phyloP scores from a whole-genome alignment of 192 early-diverging fungal species.

The Rhizophagus prolifer region DNA sequence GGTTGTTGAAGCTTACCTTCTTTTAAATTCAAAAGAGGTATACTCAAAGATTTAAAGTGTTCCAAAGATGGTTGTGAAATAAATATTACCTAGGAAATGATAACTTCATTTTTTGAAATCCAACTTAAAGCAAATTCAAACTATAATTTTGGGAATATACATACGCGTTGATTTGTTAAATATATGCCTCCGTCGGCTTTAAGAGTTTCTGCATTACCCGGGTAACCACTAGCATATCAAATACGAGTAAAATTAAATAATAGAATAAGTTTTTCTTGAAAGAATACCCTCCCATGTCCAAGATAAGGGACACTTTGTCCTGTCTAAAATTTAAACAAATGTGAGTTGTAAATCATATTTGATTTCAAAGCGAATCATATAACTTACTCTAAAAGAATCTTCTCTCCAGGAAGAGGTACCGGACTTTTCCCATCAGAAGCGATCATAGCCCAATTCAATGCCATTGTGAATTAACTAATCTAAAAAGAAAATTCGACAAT shows the following conservation, averaged over 20 bases:
- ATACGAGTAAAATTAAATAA: neutral
- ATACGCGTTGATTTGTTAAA: conserved; percentile 31
- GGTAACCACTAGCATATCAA: conserved; percentile 19
- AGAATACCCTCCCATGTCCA: conserved; percentile 34
- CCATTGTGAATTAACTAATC: conserved; percentile 27
- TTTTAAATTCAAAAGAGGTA: conserved; percentile 39
- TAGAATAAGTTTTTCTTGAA: neutral
- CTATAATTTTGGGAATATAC: neutral
- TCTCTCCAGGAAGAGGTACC: conserved; percentile 40
- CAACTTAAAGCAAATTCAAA: neutral
- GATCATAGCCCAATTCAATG: conserved; percentile 45
- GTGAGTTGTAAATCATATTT: neutral
- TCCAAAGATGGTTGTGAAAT: conserved; percentile 19
- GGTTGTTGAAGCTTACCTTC: conserved; percentile 50
- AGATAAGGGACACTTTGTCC: conserved; percentile 26
- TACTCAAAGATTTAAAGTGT: conserved; percentile 33
- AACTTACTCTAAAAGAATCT: conserved; percentile 32
- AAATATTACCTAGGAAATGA: conserved; percentile 34
- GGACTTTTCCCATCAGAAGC: conserved; percentile 31
- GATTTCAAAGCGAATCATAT: neutral
- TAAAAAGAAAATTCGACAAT: neutral
- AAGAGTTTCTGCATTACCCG: conserved; percentile 10
- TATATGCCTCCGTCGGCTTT: conserved; percentile 24
- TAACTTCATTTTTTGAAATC: neutral
- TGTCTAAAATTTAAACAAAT: conserved; percentile 13